Base-by-base conservation (phyloP, 345 rosid genomes). In the Sonneratia caseolaris region DNA sequence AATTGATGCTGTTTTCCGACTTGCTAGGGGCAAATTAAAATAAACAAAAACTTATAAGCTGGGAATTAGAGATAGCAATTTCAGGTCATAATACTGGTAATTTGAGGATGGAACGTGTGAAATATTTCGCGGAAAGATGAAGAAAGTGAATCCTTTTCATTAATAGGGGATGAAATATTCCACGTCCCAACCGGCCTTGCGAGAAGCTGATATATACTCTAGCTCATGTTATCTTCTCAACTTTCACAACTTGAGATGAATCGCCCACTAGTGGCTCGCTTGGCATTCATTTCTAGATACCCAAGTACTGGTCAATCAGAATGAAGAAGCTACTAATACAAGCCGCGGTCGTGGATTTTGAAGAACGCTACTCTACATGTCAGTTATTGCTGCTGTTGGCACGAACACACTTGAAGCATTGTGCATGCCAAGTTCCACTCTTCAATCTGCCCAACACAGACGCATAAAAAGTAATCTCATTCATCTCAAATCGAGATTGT, bases 391-490 rank as follows among this genome's bases (percentile, higher is more conserved):
- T 78, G 74, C 7, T 68, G 79, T 19, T 64, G 73, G 73, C 70
- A 51, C 64, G 48, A 64, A 37, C 69, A 72, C 43, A 71, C 71
- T 73, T 87, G 86, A 38, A 92, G 76, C 27, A 86, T 14, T 66
- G 72, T 70, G 78, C 88, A 79, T 69, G 76, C 86, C 64, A 87
- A 79, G 75, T 86, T 85, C 76, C 80, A 87, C 79, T 92, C 94
- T 68, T 81, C 80, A 70, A 86, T 77, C 98, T 90, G 91, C 68
- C 3, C 37, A 43, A 13, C 47, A 69, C 40, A 36, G 68, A 19
- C 35, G 18, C 71, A 21, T 22, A 32, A 40, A 45, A 15, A 22
- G 37, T 18, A 32, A 4, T 37, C 12, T 5, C 13, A 43, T 42
- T 9, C 21, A 47, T 43, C 55, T 62, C 37, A 45, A 45, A 45